phyloP scores from a whole-genome alignment of 1,284 basidiomycete species.

The Apiotrichum porosum region DNA sequence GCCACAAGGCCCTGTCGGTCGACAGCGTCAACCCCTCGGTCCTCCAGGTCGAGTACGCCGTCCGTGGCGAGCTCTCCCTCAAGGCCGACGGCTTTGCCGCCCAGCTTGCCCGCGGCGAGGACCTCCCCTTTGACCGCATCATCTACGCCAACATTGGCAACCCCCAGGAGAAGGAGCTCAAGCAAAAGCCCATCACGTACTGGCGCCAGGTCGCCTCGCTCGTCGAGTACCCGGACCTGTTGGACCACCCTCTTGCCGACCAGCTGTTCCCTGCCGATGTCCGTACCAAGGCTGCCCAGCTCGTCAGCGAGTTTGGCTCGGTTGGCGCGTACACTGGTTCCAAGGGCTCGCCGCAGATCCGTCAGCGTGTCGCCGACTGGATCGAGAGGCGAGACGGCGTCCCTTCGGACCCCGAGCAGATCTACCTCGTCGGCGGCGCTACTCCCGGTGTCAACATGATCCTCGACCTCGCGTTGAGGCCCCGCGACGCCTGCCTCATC shows the following conservation, averaged over 20 bases:
- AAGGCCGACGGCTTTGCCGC: slow-evolving; percentile 73
- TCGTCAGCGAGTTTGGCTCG: slow-evolving; percentile 76
- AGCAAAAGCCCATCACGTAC: slow-evolving; percentile 88
- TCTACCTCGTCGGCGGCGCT: slow-evolving; percentile 88
- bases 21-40: slow-evolving; percentile 64
- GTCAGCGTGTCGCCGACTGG: slow-evolving; percentile 79
- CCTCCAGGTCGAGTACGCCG: slow-evolving; percentile 85
- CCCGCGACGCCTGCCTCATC: slow-evolving; percentile 51
- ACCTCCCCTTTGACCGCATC: slow-evolving; percentile 74
- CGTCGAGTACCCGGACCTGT: slow-evolving; percentile 81
- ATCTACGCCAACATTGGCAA: slow-evolving; percentile 95
- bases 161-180: slow-evolving; percentile 85
- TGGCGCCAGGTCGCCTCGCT: slow-evolving; percentile 58
- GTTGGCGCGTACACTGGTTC: slow-evolving; percentile 91
- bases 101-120: slow-evolving; percentile 56
- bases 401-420: slow-evolving; percentile 70
- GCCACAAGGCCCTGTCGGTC: slow-evolving; percentile 22
- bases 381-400: slow-evolving; percentile 77
- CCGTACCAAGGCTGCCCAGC: slow-evolving; percentile 69
- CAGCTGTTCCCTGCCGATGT: slow-evolving; percentile 77
- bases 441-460: slow-evolving; percentile 84
- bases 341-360: slow-evolving; percentile 81
- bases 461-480: slow-evolving; percentile 49
- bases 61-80: slow-evolving; percentile 88
- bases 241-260: slow-evolving; percentile 60